Base-by-base conservation (phyloP, 2,329 filamentous ascomycete species). In the Alternaria ventricosa region DNA sequence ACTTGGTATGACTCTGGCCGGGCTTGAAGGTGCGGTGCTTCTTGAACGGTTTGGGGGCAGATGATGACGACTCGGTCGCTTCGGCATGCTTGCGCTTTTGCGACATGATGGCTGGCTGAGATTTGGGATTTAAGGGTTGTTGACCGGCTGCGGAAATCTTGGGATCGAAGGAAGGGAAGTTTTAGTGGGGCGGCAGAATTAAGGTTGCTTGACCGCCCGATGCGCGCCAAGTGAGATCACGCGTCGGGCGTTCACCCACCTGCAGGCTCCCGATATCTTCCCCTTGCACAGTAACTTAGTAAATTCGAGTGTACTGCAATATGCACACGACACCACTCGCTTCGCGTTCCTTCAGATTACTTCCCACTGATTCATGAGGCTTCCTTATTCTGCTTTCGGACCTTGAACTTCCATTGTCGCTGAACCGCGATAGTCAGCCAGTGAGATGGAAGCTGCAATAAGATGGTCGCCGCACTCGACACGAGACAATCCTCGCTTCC, bases 401-500 rank as follows among this genome's bases (percentile, higher is more conserved):
- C 20, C 36, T 46, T 60, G 57, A 45, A 43, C 22, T 46, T 23
- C 11, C 27, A 51, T 28, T 18, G 28, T 60, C 33, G 56, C 56
- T 23, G 28, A 10, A 13, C n/a, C 36, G 57, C 57, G 12, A 49
- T 60, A 46, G 28, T 46, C 50, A 51, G 55, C 57, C 61, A 68
- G 64, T 67, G 78, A 69, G 55, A 88, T 88, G 86, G 86, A 88
- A 77, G 84, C 87, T 30, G 88, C 88, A 47, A 87, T 90, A 66
- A 84, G 88, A 72, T 90, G 87, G 87, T 89, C 88, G 65, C 85
- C 86, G 55, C 86, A 85, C 71, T 87, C 87, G 49, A 84, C 83
- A 3, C 70, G 67, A 74, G 80, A 70, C 74, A 82, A 69, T 79
- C 85, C 87, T 64, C 85, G 86, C 46, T 90, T 90, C 76, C 81